Evolutionary conservation across 1,284 basidiomycete species (phyloP), one percentile per base, ranked within the genome.

Genomic region (Ustilago nuda): DNA sequence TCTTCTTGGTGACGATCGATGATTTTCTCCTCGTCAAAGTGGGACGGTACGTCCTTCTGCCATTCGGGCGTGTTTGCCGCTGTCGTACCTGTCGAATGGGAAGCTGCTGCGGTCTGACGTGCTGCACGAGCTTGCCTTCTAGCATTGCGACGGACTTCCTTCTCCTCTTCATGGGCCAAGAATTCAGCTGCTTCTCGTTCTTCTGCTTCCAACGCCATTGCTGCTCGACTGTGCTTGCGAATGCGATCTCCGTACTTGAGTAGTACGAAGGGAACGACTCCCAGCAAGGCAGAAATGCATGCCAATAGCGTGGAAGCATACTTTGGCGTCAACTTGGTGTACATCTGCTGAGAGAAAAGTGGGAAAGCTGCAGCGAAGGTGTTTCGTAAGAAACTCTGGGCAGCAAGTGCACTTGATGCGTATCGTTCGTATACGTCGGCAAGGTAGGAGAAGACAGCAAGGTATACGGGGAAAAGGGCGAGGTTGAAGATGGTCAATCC

Each of bases 401-500:
- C 81, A 8, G 81, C 81, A 13, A 82, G 53, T 0, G 79, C 78
- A 41, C 62, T 68, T 0, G 86, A 87, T 8, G 86, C 86, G 65
- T 83, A 85, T 1, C 76, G 63, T 52, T 82, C 84, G 51, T 82
- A 85, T 0, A 66, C 59, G 32, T 82, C 82, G 3, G 76, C 76
- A 1, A 83, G 66, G 56, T 72, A 80, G 11, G 45, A 53, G 32
- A 79, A 78, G 33, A 73, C 78, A 3, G 72, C 82, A 7, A 69
- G 50, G 51, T 72, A 72, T 8, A 79, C 60, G 19, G 71, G 72
- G 56, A 69, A 81, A 2, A 75, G 53, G 2, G 60, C 79, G 4
- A 60, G 35, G 36, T 72, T 62, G 60, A 77, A 81, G 54, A 81
- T 36, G 2, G 68, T 66, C 39, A 82, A 54, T 0, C 74, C 78